These are phyloP conservation scores for Fusarium robinianum DNA, from an alignment of 2,329 filamentous ascomycete genomes.

Conservation along the genomic window DNA sequence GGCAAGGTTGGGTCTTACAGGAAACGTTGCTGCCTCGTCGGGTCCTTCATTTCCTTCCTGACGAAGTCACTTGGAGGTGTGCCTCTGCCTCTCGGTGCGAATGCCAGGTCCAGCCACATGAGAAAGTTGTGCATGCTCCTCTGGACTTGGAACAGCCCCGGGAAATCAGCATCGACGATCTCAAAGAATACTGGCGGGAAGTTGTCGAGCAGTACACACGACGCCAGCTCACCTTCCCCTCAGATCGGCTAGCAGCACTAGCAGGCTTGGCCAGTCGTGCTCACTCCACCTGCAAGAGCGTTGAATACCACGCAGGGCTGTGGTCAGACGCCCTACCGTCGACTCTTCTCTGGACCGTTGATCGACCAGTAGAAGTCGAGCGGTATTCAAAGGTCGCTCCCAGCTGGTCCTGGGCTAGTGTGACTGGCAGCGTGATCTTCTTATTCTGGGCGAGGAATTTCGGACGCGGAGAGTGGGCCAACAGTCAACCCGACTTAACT, in stretches of 20 bases:
- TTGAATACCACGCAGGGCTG: not conserved
- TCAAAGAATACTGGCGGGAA: constrained; percentile 5
- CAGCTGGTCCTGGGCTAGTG: constrained; percentile 3
- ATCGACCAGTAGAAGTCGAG: not conserved
- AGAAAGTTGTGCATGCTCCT: not conserved
- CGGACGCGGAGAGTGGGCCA: not conserved
- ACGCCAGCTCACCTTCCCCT: constrained; percentile 1
- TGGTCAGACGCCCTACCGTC: constrained; percentile 4
- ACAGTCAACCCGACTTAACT: not conserved
- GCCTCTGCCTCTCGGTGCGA: not conserved
- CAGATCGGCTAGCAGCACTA: not conserved
- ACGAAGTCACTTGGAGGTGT: constrained; percentile 2
- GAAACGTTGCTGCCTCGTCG: constrained; percentile 1
- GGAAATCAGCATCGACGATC: not conserved
- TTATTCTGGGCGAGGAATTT: constrained; percentile 1
- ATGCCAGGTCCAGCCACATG: not conserved
- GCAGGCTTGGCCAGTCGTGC: not conserved
- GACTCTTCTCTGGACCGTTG: not conserved
- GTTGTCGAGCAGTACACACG: constrained; percentile 2
- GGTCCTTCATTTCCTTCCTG: constrained; percentile 2
- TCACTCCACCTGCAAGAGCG: not conserved
- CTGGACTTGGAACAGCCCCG: constrained; percentile 1
- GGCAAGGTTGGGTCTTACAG: not conserved
- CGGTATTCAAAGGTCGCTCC: not conserved
- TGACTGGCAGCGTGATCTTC: not conserved